Conservation (phyloP, 208 protist species). For the Acanthamoeba triangularis region DNA sequence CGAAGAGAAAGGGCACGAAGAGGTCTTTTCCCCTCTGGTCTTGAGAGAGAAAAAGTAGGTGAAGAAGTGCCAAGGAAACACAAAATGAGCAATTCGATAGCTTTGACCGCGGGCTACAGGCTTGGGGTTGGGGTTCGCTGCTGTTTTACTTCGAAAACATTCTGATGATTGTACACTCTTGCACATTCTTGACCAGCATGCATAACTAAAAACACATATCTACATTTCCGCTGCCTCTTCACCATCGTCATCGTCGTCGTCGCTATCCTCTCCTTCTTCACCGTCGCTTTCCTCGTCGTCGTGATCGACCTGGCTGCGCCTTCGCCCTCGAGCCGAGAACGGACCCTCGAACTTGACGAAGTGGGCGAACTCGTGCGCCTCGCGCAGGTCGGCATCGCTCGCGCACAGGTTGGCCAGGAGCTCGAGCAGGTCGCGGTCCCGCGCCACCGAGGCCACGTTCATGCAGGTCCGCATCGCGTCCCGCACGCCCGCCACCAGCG, state of each 20-base stretch:
- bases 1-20: too few relatives aligned
- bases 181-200: neutral
- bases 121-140: too few relatives aligned
- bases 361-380: neutral
- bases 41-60: too few relatives aligned
- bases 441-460: constrained; percentile 2
- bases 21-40: too few relatives aligned
- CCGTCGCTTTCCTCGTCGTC: neutral
- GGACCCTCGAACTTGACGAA: constrained; percentile 31
- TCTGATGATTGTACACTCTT: neutral
- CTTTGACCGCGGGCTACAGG: too few relatives aligned
- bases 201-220: neutral
- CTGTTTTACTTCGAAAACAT: too few relatives aligned
- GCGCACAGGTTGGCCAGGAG: constrained; percentile 18
- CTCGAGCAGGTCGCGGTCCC: neutral
- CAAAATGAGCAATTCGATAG: too few relatives aligned
- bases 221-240: neutral
- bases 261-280: too few relatives aligned
- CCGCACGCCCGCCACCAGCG: neutral
- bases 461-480: constrained; percentile 33
- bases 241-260: too few relatives aligned
- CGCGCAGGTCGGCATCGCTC: neutral
- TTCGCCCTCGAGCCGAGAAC: neutral
- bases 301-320: neutral
- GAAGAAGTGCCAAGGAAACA: too few relatives aligned